A percentile compares a stretch with the other conserved stretches of the same genome.
phyloP scores from a whole-genome alignment of 75 land plant genomes.

The Isoetes taiwanensis region DNA sequence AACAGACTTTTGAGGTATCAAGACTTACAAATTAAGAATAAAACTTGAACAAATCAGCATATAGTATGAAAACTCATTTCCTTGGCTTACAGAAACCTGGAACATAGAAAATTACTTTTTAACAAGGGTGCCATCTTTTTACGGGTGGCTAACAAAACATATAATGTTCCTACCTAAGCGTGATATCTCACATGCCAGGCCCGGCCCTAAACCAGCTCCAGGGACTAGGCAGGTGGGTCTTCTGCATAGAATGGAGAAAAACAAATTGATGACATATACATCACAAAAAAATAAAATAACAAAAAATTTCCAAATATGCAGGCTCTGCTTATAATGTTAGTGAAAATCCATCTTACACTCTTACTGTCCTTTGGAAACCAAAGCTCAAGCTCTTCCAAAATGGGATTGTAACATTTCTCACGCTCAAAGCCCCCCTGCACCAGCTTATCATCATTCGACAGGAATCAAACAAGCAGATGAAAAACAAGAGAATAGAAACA shows the following conservation, averaged over 20 bases:
- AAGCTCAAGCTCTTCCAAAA: slow-evolving; percentile 68
- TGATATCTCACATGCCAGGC: slow-evolving; percentile 87
- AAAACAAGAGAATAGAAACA: too few relatives aligned
- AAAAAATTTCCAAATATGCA: too few relatives aligned
- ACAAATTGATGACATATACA: neutral
- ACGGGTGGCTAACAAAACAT: neutral
- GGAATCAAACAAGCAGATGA: too few relatives aligned
- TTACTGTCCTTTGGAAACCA: slow-evolving; percentile 54
- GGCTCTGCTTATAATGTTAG: too few relatives aligned
- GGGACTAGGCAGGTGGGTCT: slow-evolving; percentile 89
- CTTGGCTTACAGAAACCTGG: slow-evolving; percentile 88
- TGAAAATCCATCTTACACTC: too few relatives aligned
- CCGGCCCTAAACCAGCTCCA: slow-evolving; percentile 97
- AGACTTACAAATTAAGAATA: slow-evolving; percentile 78
- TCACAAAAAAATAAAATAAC: too few relatives aligned
- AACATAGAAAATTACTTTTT: too few relatives aligned
- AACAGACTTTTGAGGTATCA: neutral
- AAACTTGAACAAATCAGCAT: slow-evolving; percentile 98
- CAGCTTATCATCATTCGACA: neutral
- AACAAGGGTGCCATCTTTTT: neutral
- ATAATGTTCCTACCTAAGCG: slow-evolving; percentile 50
- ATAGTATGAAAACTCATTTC: slow-evolving; percentile 97
- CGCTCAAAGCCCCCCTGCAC: slow-evolving; percentile 70
- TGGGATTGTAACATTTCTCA: slow-evolving; percentile 84
- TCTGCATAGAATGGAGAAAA: slow-evolving; percentile 24